Evolutionary conservation across 768 basidiomycete genomes (phyloP).

Genomic region (Mycena galopus): DNA sequence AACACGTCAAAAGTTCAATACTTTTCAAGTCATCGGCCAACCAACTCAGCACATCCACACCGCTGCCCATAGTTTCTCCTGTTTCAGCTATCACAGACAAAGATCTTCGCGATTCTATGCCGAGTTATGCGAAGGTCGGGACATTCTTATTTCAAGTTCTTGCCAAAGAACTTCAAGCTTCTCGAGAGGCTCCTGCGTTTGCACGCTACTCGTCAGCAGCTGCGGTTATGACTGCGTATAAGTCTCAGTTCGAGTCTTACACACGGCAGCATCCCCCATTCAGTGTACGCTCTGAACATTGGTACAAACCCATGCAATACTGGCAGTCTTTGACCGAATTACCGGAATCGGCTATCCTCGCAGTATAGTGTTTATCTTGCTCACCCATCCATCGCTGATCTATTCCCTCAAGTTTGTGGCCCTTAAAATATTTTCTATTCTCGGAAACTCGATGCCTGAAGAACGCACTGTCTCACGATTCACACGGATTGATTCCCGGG

Average conservation of each 20-base stretch:
- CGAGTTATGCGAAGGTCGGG: background rate
- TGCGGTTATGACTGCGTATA: background rate
- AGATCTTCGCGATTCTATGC: slow-evolving; percentile 13
- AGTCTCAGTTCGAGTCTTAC: background rate
- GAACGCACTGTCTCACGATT: slow-evolving; percentile 43
- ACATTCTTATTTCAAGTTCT: background rate
- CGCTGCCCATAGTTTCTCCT: background rate
- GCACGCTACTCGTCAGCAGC: background rate
- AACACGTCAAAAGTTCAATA: slow-evolving; percentile 18
- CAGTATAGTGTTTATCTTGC: background rate
- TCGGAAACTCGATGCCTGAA: slow-evolving; percentile 35
- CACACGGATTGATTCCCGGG: slow-evolving; percentile 32
- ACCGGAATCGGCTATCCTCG: background rate
- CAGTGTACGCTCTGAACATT: background rate
- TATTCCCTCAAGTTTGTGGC: no score
- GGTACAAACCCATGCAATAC: background rate
- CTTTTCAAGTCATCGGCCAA: slow-evolving; percentile 7
- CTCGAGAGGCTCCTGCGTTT: background rate
- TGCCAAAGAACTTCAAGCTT: background rate
- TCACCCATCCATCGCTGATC: no score
- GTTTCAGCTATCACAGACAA: background rate
- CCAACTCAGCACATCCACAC: background rate
- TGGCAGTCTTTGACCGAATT: background rate
- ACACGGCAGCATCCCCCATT: slow-evolving; percentile 9
- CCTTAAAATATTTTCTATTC: slow-evolving; percentile 29